These are phyloP conservation scores for Acanthamoeba castellanii DNA, from an alignment of 208 protist species.

Conservation along the genomic window DNA sequence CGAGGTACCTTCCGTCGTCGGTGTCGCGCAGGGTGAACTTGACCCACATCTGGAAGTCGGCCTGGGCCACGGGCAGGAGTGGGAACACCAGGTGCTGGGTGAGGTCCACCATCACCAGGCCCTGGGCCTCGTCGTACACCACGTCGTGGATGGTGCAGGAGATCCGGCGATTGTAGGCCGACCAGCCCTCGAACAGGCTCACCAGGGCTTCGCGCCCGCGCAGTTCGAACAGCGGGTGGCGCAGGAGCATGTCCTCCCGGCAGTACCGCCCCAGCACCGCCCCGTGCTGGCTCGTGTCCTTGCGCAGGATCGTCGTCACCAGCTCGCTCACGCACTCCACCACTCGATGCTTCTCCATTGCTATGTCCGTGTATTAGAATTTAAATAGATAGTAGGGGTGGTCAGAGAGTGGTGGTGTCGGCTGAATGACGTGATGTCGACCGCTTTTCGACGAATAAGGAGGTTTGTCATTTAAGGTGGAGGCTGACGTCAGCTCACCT, in stretches of 20 bases:
- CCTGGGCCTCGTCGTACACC: background rate
- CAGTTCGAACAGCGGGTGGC: constrained; percentile 27
- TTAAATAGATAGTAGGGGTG: too few relatives aligned
- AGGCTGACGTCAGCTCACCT: background rate
- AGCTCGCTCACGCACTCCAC: background rate
- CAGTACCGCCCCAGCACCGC: background rate
- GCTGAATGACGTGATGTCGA: too few relatives aligned
- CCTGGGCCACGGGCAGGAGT: background rate
- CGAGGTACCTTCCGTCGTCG: background rate
- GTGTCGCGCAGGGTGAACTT: background rate
- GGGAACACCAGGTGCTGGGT: constrained; percentile 37
- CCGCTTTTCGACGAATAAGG: too few relatives aligned
- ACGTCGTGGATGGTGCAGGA: background rate
- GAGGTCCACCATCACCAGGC: constrained; percentile 23
- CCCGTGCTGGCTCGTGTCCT: constrained; percentile 9
- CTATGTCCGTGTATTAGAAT: too few relatives aligned
- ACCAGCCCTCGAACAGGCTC: background rate
- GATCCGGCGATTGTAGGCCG: constrained; percentile 2
- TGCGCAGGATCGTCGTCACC: background rate
- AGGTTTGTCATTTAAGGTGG: too few relatives aligned
- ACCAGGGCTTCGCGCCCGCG: background rate
- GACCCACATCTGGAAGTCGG: constrained; percentile 15
- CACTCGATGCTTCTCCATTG: constrained; percentile 5
- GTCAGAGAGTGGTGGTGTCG: too few relatives aligned
- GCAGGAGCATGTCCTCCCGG: background rate